These are phyloP conservation scores for Conticribra guillardii DNA, from an alignment of 108 stramenopile genomes.

Conservation along the genomic window DNA sequence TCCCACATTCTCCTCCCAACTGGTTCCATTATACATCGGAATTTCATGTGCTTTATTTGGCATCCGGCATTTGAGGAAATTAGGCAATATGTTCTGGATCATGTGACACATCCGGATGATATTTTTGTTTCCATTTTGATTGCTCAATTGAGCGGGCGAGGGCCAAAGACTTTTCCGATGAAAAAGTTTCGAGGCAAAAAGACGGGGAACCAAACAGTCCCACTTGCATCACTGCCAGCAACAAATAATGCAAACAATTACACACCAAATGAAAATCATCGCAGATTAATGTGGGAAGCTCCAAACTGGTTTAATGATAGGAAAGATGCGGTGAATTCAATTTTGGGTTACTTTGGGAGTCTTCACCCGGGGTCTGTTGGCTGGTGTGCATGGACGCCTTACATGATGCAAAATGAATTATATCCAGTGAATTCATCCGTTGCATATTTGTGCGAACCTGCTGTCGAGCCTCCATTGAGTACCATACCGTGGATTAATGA, in stretches of 20 bases:
- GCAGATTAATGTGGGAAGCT: conserved; percentile 43
- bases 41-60: conserved; percentile 77
- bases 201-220: background rate
- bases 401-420: conserved; percentile 16
- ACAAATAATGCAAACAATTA: conserved; percentile 10
- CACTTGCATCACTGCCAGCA: conserved; percentile 1
- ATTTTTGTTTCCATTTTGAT: conserved; percentile 68
- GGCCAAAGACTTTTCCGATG: conserved; percentile 57
- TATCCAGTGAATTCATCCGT: background rate
- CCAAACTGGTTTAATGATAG: conserved; percentile 58
- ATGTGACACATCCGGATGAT: conserved; percentile 83
- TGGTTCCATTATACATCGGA: conserved; percentile 49
- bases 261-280: background rate
- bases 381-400: conserved; percentile 68
- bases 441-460: background rate
- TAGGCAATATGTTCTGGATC: conserved; percentile 56
- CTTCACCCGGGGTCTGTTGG: conserved; percentile 67
- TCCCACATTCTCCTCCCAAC: conserved; percentile 54
- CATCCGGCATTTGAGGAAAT: conserved; percentile 70
- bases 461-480: background rate
- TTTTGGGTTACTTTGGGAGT: conserved; percentile 73
- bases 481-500: conserved; percentile 5
- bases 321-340: conserved; percentile 57
- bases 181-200: background rate
- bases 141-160: conserved; percentile 60